Evolutionary conservation across 305 asterid species (phyloP).

Genomic region (Andrographis paniculata): DNA sequence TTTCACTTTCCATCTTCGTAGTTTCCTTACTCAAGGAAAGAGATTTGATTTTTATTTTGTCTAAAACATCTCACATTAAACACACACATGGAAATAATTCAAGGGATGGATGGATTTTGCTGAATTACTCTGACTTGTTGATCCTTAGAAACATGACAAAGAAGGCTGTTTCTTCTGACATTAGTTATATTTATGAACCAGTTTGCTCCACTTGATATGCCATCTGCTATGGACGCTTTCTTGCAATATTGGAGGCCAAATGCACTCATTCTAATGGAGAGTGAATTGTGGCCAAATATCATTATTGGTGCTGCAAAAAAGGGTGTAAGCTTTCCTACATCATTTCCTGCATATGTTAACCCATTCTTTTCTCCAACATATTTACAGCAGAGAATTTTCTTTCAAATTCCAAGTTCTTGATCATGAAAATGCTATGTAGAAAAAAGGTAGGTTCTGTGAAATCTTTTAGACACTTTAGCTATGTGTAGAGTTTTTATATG

Average conservation of each 20-base stretch:
- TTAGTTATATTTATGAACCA: conserved; percentile 25
- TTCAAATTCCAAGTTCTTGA: neutral
- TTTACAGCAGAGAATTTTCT: conserved; percentile 10
- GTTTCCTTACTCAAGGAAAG: neutral
- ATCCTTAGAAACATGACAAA: conserved; percentile 3
- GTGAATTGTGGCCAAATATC: conserved; percentile 94
- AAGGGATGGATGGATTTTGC: conserved; percentile 4
- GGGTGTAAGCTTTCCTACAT: conserved; percentile 41
- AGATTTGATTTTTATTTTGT: neutral
- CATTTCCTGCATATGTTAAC: conserved; percentile 1
- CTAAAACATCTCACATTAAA: neutral
- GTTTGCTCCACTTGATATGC: conserved; percentile 93
- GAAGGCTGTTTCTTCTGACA: conserved; percentile 4
- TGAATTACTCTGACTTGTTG: conserved; percentile 8
- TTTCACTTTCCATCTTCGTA: no score
- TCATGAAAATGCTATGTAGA: conserved; percentile 7
- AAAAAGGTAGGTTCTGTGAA: conserved; percentile 1
- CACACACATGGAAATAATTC: neutral
- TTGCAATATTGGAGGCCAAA: conserved; percentile 79
- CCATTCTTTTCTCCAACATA: conserved; percentile 4
- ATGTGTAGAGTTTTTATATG: no score
- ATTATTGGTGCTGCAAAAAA: conserved; percentile 61
- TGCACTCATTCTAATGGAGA: conserved; percentile 72
- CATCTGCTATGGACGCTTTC: conserved; percentile 63
- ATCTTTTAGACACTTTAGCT: neutral